phyloP scores from a whole-genome alignment of 352 stramenopile genomes.

The Phytopythium sindhum region DNA sequence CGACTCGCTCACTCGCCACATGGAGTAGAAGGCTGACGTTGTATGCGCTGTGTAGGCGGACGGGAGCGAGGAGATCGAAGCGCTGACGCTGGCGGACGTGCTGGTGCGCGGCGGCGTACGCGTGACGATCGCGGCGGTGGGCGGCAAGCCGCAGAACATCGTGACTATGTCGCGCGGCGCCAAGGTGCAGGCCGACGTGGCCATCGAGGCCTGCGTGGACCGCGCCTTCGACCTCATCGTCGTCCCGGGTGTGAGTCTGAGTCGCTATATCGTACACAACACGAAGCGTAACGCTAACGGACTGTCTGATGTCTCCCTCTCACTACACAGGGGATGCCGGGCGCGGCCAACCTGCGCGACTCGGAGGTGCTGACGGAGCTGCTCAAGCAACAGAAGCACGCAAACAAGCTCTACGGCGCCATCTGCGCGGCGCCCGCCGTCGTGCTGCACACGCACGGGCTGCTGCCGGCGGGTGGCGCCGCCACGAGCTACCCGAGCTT shows the following conservation, averaged over 20 bases:
- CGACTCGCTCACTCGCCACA: too few relatives aligned
- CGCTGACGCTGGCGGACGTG: constrained; percentile 68
- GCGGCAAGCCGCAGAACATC: constrained; percentile 51
- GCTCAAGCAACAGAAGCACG: constrained; percentile 60
- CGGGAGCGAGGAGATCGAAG: constrained; percentile 81
- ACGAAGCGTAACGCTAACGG: too few relatives aligned
- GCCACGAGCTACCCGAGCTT: constrained; percentile 72
- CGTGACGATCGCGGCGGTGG: constrained; percentile 65
- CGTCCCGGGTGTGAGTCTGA: constrained; percentile 44
- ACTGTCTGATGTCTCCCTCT: background rate
- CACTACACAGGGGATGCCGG: constrained; percentile 50
- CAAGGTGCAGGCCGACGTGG: constrained; percentile 58
- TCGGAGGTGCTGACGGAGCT: constrained; percentile 50
- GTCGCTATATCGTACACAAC: too few relatives aligned
- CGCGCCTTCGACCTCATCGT: constrained; percentile 65
- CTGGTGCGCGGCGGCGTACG: constrained; percentile 63
- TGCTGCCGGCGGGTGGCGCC: constrained; percentile 32
- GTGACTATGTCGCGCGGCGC: constrained; percentile 76
- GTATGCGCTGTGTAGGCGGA: constrained; percentile 38
- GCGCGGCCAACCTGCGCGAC: constrained; percentile 67
- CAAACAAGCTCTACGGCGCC: constrained; percentile 61
- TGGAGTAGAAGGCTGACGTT: background rate
- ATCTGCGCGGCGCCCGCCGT: constrained; percentile 77
- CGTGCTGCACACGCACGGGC: constrained; percentile 59
- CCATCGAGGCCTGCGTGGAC: constrained; percentile 60